Base-by-base conservation (phyloP, 23 red algal genomes). In the Gracilariopsis chorda region DNA sequence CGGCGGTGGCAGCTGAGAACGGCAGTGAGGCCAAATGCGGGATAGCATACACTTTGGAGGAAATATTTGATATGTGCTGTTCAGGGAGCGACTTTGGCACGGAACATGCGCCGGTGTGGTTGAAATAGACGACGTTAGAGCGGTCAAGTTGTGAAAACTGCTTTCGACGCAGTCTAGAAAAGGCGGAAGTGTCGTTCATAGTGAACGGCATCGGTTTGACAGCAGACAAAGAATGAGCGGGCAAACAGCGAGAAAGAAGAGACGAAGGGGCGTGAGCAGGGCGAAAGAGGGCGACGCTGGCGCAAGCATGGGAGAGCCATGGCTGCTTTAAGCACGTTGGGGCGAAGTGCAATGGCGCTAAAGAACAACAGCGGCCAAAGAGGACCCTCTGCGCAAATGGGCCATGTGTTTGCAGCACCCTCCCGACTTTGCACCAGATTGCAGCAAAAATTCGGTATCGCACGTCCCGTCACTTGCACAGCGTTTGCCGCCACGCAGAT, bases 101-200 rank as follows among this genome's bases (percentile, higher is more conserved):
- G 16, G 69, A 57, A 25, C 69, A 64, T 13, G 85, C 61, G 17
- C 85, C 85, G 14, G 85, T 89, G 51, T 89, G 69, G 51, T 89
- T 69, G 48, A 89, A 24, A 30, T 89, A 89, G 34, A 77, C 85
- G 52, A 57, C 32, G 76, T 59, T 59, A 46, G 60, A 49, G 60
- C 45, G 48, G 57, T 89, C 85, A 11, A 89, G 85, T 30, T 69
- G 85, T 43, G 70, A 72, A 47, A 78, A 89, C 37, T 89, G 49
- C 44, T 42, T 58, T 11, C 48, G 46, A 21, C 85, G 30, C 7
- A 89, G 28, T 33, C 48, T 39, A 7, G 40, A 40, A 24, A 73
- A n/a, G n/a, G n/a, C n/a, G n/a, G n/a, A 73, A 46, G 67, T 45
- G 17, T 73, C 39, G 40, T 73, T 73, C 67, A 73, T 73, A 42